A percentile compares a stretch with the other conserved stretches of the same genome.
Conservation (phyloP, 208 protist genomes). For the Trypanosoma mega region DNA sequence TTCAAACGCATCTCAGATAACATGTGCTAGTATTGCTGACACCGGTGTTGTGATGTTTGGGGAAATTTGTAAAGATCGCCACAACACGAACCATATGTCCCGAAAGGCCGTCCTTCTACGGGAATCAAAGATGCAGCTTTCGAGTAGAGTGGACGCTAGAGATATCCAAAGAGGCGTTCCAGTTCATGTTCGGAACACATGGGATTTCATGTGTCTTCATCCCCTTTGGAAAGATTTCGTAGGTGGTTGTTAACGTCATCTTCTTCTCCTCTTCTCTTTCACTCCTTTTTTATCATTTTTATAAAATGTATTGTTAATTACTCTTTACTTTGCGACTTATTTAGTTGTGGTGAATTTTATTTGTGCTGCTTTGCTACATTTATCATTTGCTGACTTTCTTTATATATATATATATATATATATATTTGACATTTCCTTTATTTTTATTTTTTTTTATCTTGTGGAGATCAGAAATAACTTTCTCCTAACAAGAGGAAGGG, state of each 20-base stretch:
- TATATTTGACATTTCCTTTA: constrained; percentile 5
- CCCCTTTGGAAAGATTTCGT: constrained; percentile 17
- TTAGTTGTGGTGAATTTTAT: too few species aligned
- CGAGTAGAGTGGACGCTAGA: background rate
- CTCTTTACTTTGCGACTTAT: too few species aligned
- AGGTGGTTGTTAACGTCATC: constrained; percentile 12
- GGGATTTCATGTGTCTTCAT: constrained; percentile 18
- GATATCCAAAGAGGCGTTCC: background rate
- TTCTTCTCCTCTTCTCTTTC: too few species aligned
- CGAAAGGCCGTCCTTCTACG: background rate
- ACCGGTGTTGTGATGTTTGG: background rate
- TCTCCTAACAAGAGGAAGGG: too few species aligned
- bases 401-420: constrained; percentile 27
- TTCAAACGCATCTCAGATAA: background rate
- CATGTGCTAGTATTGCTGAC: background rate
- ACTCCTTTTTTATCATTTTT: constrained; percentile 10
- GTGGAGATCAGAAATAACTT: background rate
- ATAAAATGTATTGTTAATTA: background rate
- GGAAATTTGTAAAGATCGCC: constrained; percentile 2
- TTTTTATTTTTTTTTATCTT: background rate
- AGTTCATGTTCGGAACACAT: background rate
- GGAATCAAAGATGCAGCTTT: background rate
- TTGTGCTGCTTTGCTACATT: too few species aligned
- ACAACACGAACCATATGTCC: too few species aligned
- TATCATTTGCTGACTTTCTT: background rate